phyloP scores from a whole-genome alignment of 768 basidiomycete genomes.

The Pisolithus microcarpus region DNA sequence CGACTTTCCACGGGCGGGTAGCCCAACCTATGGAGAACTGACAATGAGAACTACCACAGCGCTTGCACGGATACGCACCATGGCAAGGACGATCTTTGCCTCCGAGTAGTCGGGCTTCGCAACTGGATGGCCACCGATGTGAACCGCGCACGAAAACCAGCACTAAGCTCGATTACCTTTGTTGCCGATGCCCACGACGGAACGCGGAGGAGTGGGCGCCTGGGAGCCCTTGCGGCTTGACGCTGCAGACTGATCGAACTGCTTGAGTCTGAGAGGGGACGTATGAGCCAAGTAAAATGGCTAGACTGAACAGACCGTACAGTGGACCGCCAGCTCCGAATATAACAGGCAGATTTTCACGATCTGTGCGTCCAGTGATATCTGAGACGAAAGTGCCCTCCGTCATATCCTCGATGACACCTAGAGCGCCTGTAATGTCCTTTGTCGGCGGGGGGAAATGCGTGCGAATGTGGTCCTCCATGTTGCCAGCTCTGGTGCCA shows the following conservation, averaged over 20 bases:
- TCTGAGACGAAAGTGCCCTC: conserved; percentile 7
- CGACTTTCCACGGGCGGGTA: conserved; percentile 97
- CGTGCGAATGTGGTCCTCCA: conserved; percentile 12
- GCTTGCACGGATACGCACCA: conserved; percentile 47
- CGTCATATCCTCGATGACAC: conserved; percentile 24
- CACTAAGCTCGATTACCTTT: conserved; percentile 48
- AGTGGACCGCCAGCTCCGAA: conserved; percentile 74
- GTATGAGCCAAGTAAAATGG: conserved; percentile 1
- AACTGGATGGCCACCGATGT: conserved; percentile 38
- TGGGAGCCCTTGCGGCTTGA: conserved; percentile 65
- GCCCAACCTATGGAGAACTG: conserved; percentile 59
- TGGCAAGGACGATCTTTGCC: conserved; percentile 96
- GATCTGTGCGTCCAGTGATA: conserved; percentile 10
- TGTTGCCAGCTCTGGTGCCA: background rate
- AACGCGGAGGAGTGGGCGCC: conserved; percentile 70
- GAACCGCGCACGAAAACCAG: conserved; percentile 1
- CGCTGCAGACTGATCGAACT: conserved; percentile 69
- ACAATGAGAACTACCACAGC: background rate
- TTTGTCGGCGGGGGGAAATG: conserved; percentile 10
- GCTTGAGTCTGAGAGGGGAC: conserved; percentile 51
- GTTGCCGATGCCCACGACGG: conserved; percentile 83
- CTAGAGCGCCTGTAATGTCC: conserved; percentile 6
- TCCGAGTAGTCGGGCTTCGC: conserved; percentile 98
- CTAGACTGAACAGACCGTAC: conserved; percentile 32
- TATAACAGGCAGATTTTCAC: conserved; percentile 39